Evolutionary conservation across 1,284 basidiomycete genomes (phyloP), one percentile per base, ranked within the genome.

Genomic region (Xanthoconium separans): DNA sequence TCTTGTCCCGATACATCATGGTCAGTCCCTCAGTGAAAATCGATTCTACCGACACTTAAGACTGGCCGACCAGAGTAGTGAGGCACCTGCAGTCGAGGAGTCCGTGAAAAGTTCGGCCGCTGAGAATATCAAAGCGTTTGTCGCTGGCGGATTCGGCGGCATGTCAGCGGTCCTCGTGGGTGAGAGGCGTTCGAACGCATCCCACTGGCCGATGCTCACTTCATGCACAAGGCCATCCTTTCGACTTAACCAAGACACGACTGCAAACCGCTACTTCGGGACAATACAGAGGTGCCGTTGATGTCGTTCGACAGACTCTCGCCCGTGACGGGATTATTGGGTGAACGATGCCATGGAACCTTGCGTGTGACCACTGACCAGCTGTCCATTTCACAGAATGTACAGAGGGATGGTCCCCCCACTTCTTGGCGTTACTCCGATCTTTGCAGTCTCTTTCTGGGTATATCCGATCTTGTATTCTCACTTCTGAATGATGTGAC

Each of bases 371-470:
- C 15, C 36, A 22, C 54, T 62, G 30, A 58, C 31, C 41, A 24
- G 27, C 29, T 37, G 27, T 47, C 22, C 2, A 31, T 41, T 15
- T 40, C 51, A 18, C 50, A 96, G 94, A 34, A 73, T 99, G 73
- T 99, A 98, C 73, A 91, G 96, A 61, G 96, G 96, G 37, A 95
- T 99, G 76, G 90, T 96, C 4, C 96, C 97, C 27, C 97, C 97
- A 48, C 76, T 99, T 58, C 77, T 98, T 36, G 97, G 97, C 51
- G 95, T 99, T 31, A 98, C 97, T 3, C 97, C 97, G 46, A 99
- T 99, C 70, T 99, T 99, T 69, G 97, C 97, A 13, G 79, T 99
- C 44, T 98, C 95, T 4, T 99, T 99, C 79, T 98, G 95, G 95
- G 93, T 93, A 69, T 58, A 69, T 37, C 18, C 42, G 20, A 30